Evolutionary conservation across 2,329 filamentous ascomycete species (phyloP).

Genomic region (Chaetomium strumarium): DNA sequence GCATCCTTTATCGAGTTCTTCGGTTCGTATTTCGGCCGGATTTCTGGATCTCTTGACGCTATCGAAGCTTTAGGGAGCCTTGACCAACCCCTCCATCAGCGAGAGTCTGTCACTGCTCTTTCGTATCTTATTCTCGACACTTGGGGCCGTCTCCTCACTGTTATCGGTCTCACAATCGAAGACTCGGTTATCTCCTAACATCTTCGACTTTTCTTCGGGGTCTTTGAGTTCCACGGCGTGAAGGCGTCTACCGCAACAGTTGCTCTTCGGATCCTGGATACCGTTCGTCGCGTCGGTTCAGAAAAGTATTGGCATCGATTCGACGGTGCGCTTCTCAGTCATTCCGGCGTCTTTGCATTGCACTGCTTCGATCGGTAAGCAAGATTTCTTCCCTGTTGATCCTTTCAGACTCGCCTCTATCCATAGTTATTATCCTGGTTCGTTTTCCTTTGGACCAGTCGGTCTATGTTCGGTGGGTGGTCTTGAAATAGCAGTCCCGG

Average conservation of each 20-base stretch:
- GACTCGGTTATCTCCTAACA: conserved; percentile 10
- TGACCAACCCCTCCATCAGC: neutral
- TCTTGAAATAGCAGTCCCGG: too few species aligned
- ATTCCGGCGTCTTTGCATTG: neutral
- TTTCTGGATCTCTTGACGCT: neutral
- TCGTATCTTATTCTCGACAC: conserved; percentile 7
- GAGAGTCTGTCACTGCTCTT: conserved; percentile 4
- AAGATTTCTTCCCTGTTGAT: neutral
- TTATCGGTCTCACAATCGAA: neutral
- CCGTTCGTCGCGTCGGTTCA: neutral
- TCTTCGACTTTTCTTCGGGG: conserved; percentile 17
- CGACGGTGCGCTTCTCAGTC: neutral
- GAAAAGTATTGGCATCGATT: conserved; percentile 1
- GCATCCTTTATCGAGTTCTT: too few species aligned
- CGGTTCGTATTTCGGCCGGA: neutral
- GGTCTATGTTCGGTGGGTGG: too few species aligned
- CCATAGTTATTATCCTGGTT: neutral
- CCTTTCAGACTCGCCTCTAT: neutral
- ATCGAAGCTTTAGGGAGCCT: neutral
- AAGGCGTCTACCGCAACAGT: conserved; percentile 15
- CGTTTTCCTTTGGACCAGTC: neutral
- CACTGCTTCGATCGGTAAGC: conserved; percentile 6
- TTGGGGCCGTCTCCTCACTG: conserved; percentile 10
- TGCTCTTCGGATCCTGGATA: conserved; percentile 13
- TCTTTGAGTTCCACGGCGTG: conserved; percentile 22